phyloP scores from a whole-genome alignment of 2,329 filamentous ascomycete species.

The Ophiocordyceps camponoti-rufipedis region DNA sequence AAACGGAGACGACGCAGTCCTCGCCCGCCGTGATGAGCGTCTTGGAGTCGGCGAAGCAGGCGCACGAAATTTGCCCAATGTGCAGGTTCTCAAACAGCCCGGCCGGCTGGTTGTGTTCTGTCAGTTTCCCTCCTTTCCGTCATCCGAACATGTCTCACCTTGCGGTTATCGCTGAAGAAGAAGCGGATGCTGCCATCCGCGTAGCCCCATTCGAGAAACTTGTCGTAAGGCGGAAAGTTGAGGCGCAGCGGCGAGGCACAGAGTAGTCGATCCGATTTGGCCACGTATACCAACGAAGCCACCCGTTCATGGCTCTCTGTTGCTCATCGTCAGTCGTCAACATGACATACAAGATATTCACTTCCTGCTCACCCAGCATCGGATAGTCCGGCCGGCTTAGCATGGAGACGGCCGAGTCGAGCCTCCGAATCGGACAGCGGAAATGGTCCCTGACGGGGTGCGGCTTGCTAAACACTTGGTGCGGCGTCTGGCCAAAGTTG shows the following conservation, averaged over 20 bases:
- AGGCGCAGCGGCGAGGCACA: constrained; percentile 71
- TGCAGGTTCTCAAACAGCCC: constrained; percentile 91
- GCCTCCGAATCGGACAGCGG: constrained; percentile 42
- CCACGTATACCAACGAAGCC: constrained; percentile 56
- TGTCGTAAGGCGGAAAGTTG: constrained; percentile 82
- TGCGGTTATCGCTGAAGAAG: constrained; percentile 67
- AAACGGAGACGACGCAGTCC: constrained; percentile 80
- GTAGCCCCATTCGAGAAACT: constrained; percentile 91
- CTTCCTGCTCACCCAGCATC: constrained; percentile 36
- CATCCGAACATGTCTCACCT: constrained; percentile 22
- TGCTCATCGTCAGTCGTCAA: neutral
- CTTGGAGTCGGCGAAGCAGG: constrained; percentile 73
- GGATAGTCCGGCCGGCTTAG: constrained; percentile 65
- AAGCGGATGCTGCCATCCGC: constrained; percentile 86
- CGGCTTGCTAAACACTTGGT: constrained; percentile 73
- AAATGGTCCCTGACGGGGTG: constrained; percentile 62
- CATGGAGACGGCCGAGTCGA: constrained; percentile 63
- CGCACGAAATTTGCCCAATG: constrained; percentile 70
- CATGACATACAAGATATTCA: too few relatives aligned
- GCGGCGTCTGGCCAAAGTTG: constrained; percentile 94
- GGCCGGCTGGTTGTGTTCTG: constrained; percentile 28
- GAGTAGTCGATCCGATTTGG: constrained; percentile 65
- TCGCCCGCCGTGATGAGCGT: constrained; percentile 83
- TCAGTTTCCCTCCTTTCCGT: constrained; percentile 8
- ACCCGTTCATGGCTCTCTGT: constrained; percentile 59